Evolutionary conservation across 257 asterid genomes (phyloP).

Genomic region (Asclepias syriaca): DNA sequence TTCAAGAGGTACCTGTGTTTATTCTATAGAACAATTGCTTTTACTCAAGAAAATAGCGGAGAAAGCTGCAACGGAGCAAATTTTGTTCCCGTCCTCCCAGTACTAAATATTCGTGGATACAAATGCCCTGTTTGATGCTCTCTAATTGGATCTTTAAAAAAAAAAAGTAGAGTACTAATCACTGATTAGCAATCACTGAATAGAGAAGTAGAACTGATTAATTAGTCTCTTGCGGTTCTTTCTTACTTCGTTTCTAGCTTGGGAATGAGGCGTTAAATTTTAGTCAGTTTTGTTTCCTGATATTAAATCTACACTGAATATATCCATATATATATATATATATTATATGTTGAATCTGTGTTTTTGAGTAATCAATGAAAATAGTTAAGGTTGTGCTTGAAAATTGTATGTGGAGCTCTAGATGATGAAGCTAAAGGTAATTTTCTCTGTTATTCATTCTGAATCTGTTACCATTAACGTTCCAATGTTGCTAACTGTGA

Average conservation of each 20-base stretch:
- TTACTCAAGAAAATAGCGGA: conserved; percentile 17
- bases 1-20: conserved; percentile 59
- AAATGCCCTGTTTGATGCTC: not conserved
- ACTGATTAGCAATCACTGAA: not conserved
- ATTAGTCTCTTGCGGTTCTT: not conserved
- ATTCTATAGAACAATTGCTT: conserved; percentile 51
- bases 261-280: not conserved
- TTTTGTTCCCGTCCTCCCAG: not conserved
- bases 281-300: not conserved
- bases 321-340: too few species aligned
- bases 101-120: not conserved
- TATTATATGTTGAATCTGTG: not conserved
- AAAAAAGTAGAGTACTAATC: not conserved
- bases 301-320: not conserved
- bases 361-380: not conserved
- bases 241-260: not conserved
- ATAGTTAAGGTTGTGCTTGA: too few species aligned
- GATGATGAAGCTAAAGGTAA: too few species aligned
- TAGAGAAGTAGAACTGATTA: not conserved
- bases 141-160: not conserved
- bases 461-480: not conserved
- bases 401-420: too few species aligned
- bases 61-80: conserved; percentile 4
- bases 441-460: too few species aligned
- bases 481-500: not conserved